Evolutionary conservation across 179 eudicot species (phyloP).

Genomic region (Camellia oleifera): DNA sequence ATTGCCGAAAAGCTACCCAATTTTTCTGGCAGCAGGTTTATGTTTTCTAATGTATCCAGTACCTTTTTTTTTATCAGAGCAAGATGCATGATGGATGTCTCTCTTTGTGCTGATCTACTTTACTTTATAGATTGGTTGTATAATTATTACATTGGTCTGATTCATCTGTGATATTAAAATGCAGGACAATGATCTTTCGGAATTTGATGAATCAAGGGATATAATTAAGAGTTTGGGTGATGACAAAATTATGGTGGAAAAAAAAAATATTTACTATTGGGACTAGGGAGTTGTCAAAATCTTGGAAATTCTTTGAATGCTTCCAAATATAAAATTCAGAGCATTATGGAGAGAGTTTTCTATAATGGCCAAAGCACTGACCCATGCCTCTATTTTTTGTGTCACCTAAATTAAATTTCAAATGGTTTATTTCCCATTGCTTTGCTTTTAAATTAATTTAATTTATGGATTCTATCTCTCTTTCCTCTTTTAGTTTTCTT

Average conservation of each 20-base stretch:
- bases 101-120: background rate
- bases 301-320: too few relatives aligned
- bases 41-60: background rate
- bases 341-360: too few relatives aligned
- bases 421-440: too few relatives aligned
- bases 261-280: too few relatives aligned
- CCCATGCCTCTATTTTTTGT: too few relatives aligned
- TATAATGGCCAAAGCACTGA: too few relatives aligned
- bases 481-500: too few relatives aligned
- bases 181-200: constrained; percentile 99
- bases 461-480: too few relatives aligned
- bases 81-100: constrained; percentile 1
- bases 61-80: background rate
- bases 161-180: background rate
- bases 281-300: too few relatives aligned
- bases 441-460: too few relatives aligned
- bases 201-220: constrained; percentile 95
- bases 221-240: constrained; percentile 88
- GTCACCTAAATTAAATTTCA: too few relatives aligned
- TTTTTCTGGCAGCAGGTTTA: background rate
- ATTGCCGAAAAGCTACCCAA: background rate
- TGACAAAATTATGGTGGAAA: constrained; percentile 24
- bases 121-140: constrained; percentile 16
- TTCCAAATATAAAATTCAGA: too few relatives aligned
- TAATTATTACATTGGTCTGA: background rate